phyloP scores from a whole-genome alignment of 192 early-diverging fungal genomes.

The Coemansia sp. region DNA sequence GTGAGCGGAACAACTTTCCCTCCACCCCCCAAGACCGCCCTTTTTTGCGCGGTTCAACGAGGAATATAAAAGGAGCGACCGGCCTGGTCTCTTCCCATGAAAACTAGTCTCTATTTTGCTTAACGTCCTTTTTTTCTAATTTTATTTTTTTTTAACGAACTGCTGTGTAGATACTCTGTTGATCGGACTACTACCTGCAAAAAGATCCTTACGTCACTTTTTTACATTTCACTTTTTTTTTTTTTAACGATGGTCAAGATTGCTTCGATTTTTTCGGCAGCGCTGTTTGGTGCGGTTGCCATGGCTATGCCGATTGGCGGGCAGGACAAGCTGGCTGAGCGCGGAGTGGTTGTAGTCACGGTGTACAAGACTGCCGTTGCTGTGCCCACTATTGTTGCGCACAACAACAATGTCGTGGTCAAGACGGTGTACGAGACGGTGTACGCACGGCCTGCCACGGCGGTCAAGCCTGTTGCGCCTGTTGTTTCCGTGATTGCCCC shows the following conservation, averaged over 20 bases:
- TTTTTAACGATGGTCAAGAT: conserved; percentile 32
- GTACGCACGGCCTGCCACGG: not conserved
- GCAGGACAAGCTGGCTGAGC: not conserved
- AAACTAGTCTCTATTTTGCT: not conserved
- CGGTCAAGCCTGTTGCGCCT: not conserved
- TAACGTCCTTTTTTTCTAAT: not conserved
- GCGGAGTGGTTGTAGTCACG: conserved; percentile 8
- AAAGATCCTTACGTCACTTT: not conserved
- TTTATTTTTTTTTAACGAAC: conserved; percentile 13
- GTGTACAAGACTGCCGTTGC: conserved; percentile 4
- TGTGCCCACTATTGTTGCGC: not conserved
- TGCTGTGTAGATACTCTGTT: conserved; percentile 26
- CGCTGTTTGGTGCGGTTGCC: conserved; percentile 28
- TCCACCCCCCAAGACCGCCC: too few species aligned
- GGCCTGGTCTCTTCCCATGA: not conserved
- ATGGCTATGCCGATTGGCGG: conserved; percentile 22
- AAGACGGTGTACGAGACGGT: conserved; percentile 16
- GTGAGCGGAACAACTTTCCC: not conserved
- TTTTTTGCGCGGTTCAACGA: too few species aligned
- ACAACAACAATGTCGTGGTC: conserved; percentile 14
- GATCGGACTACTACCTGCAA: conserved; percentile 17
- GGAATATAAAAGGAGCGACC: not conserved
- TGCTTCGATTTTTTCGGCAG: conserved; percentile 24
- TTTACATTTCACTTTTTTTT: not conserved
- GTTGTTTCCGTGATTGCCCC: too few species aligned